Evolutionary conservation across 2,329 filamentous ascomycete species (phyloP).

Genomic region (Coleophoma crateriformis): DNA sequence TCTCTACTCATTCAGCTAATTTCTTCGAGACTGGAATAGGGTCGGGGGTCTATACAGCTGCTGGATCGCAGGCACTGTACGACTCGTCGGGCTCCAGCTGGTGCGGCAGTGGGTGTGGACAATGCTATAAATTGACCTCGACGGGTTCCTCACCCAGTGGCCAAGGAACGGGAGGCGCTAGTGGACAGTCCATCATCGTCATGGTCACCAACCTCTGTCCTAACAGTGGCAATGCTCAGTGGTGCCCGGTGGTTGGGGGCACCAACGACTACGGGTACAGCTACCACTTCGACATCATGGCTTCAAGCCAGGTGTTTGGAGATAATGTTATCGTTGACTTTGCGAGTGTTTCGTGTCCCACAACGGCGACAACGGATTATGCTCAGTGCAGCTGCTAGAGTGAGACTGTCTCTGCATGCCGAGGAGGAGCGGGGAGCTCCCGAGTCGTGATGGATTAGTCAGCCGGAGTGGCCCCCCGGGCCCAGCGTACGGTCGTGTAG

Average conservation of each 20-base stretch:
- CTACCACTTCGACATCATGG: conserved; percentile 32
- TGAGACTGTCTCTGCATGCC: not conserved
- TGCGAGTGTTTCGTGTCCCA: conserved; percentile 24
- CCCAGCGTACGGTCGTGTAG: too few species aligned
- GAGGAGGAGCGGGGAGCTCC: not conserved
- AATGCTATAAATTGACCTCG: conserved; percentile 24
- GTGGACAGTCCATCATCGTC: conserved; percentile 22
- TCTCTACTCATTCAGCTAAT: not conserved
- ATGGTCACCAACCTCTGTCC: conserved; percentile 31
- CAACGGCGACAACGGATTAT: not conserved
- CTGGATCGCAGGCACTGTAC: conserved; percentile 20
- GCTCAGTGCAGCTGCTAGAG: not conserved
- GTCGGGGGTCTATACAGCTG: conserved; percentile 19
- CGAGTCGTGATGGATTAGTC: too few species aligned
- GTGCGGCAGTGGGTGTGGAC: conserved; percentile 25
- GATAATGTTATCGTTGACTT: conserved; percentile 29
- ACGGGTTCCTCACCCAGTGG: conserved; percentile 17
- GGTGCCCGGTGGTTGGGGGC: conserved; percentile 27
- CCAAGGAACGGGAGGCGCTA: conserved; percentile 17
- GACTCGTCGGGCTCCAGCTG: conserved; percentile 10
- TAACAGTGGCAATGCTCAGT: conserved; percentile 27
- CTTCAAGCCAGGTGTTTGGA: conserved; percentile 24
- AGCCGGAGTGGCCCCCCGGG: too few species aligned
- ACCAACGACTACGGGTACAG: conserved; percentile 28
- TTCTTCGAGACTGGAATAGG: conserved; percentile 4